Conservation (phyloP, 176 grass and related monocot genomes). For the Carex littledalei region DNA sequence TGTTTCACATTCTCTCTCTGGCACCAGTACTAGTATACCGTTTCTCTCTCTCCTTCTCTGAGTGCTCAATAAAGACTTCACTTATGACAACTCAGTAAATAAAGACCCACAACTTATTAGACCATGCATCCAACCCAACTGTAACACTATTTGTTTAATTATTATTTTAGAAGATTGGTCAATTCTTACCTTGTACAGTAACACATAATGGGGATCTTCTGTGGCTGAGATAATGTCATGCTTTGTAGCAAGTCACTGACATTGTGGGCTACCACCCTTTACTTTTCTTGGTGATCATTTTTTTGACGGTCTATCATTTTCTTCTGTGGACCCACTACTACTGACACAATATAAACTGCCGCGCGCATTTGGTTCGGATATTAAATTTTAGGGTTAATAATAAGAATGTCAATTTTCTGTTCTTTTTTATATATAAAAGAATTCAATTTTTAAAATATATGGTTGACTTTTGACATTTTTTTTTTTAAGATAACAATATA, state of each 20-base stretch:
- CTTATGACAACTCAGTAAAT: conserved; percentile 19
- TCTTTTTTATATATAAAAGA: neutral
- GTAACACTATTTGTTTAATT: conserved; percentile 20
- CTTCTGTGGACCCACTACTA: neutral
- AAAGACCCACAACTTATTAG: conserved; percentile 22
- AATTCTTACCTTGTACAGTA: neutral
- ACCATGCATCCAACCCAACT: conserved; percentile 20
- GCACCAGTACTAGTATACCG: neutral
- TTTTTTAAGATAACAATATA: too few relatives aligned
- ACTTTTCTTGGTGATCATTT: neutral
- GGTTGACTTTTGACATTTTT: neutral
- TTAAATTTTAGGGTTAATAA: neutral
- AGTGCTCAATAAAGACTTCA: conserved; percentile 17
- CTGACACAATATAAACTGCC: neutral
- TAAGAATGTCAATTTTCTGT: neutral
- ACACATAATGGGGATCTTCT: neutral
- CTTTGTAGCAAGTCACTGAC: neutral
- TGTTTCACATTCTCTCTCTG: conserved; percentile 20
- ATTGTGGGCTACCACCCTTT: neutral
- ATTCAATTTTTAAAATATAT: neutral
- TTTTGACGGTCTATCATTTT: neutral
- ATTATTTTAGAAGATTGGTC: conserved; percentile 13
- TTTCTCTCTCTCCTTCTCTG: neutral
- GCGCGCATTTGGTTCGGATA: neutral
- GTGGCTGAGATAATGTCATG: neutral